These are phyloP conservation scores for Solanum hybrid DNA, from an alignment of 305 asterid genomes.

Conservation along the genomic window DNA sequence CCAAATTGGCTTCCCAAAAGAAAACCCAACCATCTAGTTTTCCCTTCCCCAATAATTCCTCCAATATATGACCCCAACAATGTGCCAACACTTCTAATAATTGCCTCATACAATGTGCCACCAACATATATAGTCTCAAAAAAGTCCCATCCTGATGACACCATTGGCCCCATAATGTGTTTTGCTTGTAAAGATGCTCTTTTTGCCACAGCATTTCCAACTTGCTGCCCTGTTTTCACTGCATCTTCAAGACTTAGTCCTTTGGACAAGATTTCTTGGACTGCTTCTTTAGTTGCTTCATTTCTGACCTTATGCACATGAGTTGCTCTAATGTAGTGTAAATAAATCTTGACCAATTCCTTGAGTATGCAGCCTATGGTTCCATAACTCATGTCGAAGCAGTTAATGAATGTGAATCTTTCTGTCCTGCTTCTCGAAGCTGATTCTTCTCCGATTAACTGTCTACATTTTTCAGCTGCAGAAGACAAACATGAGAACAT, in stretches of 20 bases:
- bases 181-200: slow-evolving; percentile 28
- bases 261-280: slow-evolving; percentile 19
- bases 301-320: slow-evolving; percentile 28
- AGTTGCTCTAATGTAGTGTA: slow-evolving; percentile 38
- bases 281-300: slow-evolving; percentile 27
- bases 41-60: slow-evolving; percentile 46
- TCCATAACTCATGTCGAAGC: slow-evolving; percentile 46
- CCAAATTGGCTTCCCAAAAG: slow-evolving; percentile 55
- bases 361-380: slow-evolving; percentile 38
- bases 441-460: slow-evolving; percentile 28
- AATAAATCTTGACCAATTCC: slow-evolving; percentile 31
- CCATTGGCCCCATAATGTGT: slow-evolving; percentile 34
- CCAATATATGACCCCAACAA: slow-evolving; percentile 37
- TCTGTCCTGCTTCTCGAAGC: slow-evolving; percentile 25
- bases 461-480: slow-evolving; percentile 51
- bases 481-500: not conserved
- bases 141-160: slow-evolving; percentile 44
- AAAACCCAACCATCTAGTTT: slow-evolving; percentile 41
- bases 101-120: slow-evolving; percentile 35
- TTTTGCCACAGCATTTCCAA: slow-evolving; percentile 29
- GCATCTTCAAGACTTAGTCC: slow-evolving; percentile 21
- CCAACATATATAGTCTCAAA: slow-evolving; percentile 42
- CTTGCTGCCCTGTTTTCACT: slow-evolving; percentile 18
- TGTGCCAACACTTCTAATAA: slow-evolving; percentile 26
- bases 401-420: slow-evolving; percentile 36